Base-by-base conservation (phyloP, 1,284 basidiomycete species). In the Cryptococcus deneoformans region DNA sequence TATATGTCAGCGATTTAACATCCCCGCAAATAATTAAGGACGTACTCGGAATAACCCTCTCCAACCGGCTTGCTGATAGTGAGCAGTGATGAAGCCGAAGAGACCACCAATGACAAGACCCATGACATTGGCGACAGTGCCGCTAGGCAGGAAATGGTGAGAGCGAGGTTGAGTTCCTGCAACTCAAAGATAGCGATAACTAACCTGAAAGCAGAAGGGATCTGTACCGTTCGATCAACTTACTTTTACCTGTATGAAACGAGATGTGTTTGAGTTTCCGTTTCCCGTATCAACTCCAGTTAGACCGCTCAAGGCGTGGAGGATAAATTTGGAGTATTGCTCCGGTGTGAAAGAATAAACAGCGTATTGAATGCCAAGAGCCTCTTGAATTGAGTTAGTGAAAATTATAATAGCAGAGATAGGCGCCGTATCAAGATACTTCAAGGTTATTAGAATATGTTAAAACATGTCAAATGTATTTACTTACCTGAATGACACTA, bases 41-140 rank as follows among this genome's bases (percentile, higher is more conserved):
- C 12, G 50, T 37, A 77, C 16, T 52, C 70, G 34, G 70, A 80
- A 70, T 71, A 80, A 71, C 79, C 79, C 72, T 36, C 69, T 52
- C 75, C 75, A 70, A 45, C 67, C 44, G 52, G 71, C 53, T 62
- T 76, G 62, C 60, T 77, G 68, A 47, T 76, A 64, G 34, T 65
- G 54, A 63, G 69, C 58, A 59, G 73, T 58, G 67, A 79, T 69
- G 67, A 76, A 68, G 47, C 67, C 67, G 63, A 78, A 67, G 44
- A 75, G 57, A 1, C 72, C 76, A 5, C 68, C 72, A 56, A 76
- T 52, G 58, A 76, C 53, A 35, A 68, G 60, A 40, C 68, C 74
- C 1, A 64, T 63, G n/a, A 73, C 69, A 59, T 77, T 76, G 29
- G 71, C 66, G 42, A 73, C 43, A 14, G 72, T 65, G n/a, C 77